Evolutionary conservation across 305 asterid species (phyloP).

Genomic region (Striga hermonthica): DNA sequence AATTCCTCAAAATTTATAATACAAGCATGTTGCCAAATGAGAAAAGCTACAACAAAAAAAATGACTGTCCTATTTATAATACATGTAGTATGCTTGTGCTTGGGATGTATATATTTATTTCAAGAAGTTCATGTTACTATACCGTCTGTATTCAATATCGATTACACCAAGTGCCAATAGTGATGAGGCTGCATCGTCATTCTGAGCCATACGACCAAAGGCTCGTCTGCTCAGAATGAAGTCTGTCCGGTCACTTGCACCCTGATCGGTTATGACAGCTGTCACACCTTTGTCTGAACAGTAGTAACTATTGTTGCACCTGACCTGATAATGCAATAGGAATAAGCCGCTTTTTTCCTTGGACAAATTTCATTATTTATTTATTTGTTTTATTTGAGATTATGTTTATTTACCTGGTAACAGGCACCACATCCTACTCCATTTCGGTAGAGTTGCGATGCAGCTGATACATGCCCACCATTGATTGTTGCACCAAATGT

Average conservation of each 20-base stretch:
- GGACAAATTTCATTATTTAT: neutral
- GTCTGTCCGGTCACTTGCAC: constrained; percentile 58
- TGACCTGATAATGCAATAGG: constrained; percentile 46
- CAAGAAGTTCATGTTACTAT: constrained; percentile 2
- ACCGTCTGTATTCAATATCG: constrained; percentile 71
- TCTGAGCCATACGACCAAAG: constrained; percentile 65
- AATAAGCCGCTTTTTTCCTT: constrained; percentile 1
- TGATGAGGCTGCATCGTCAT: constrained; percentile 51
- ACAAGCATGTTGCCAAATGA: too few species aligned
- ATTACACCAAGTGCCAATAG: constrained; percentile 62
- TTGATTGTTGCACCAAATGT: constrained; percentile 70
- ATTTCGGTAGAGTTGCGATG: constrained; percentile 62
- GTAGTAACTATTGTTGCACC: constrained; percentile 57
- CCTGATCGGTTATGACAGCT: constrained; percentile 66
- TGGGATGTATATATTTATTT: neutral
- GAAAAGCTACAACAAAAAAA: too few species aligned
- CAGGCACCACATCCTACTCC: constrained; percentile 88
- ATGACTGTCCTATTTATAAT: neutral
- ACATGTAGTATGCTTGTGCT: neutral
- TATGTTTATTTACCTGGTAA: constrained; percentile 53
- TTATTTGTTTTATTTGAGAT: neutral
- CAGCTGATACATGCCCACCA: constrained; percentile 77
- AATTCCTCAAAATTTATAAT: too few species aligned
- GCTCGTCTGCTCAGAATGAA: constrained; percentile 76
- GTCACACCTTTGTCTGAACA: constrained; percentile 72